Conservation (phyloP, 768 basidiomycete species). For the Mrakia gelida region DNA sequence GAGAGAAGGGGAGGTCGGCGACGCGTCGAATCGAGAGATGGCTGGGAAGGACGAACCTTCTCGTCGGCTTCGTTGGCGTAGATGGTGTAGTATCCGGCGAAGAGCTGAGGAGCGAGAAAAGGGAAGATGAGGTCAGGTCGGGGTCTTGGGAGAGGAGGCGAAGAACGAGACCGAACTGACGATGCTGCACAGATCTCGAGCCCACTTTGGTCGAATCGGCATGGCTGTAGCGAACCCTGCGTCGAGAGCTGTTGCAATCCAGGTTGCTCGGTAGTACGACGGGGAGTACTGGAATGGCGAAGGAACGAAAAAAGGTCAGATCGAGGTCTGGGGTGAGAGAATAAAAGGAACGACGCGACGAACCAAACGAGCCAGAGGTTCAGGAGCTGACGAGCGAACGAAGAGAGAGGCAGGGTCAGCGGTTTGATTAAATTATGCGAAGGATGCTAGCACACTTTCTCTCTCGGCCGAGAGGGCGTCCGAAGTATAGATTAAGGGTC, state of each 20-base stretch:
- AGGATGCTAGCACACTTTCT: background rate
- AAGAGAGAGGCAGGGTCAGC: background rate
- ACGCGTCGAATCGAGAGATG: background rate
- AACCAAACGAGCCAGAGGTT: constrained; percentile 83
- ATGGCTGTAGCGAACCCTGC: constrained; percentile 96
- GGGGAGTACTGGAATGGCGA: constrained; percentile 65
- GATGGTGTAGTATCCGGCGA: constrained; percentile 68
- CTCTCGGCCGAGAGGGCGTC: too few species aligned
- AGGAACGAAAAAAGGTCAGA: background rate
- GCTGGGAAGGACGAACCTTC: constrained; percentile 64
- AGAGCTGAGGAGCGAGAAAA: constrained; percentile 19
- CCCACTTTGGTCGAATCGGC: constrained; percentile 84
- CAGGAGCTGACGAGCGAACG: constrained; percentile 61
- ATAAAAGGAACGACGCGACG: constrained; percentile 42
- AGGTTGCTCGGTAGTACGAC: constrained; percentile 92
- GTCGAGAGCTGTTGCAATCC: constrained; percentile 90
- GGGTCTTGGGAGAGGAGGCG: constrained; percentile 57
- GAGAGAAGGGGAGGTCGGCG: background rate
- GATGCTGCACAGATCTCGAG: constrained; percentile 65
- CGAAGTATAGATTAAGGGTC: background rate
- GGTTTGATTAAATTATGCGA: too few species aligned
- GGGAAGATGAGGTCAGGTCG: too few species aligned
- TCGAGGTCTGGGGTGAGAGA: background rate
- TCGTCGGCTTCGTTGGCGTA: constrained; percentile 91
- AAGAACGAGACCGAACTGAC: constrained; percentile 51